phyloP scores from a whole-genome alignment of 371 early-diverging fungal genomes.

The Gilbertella persicaria region DNA sequence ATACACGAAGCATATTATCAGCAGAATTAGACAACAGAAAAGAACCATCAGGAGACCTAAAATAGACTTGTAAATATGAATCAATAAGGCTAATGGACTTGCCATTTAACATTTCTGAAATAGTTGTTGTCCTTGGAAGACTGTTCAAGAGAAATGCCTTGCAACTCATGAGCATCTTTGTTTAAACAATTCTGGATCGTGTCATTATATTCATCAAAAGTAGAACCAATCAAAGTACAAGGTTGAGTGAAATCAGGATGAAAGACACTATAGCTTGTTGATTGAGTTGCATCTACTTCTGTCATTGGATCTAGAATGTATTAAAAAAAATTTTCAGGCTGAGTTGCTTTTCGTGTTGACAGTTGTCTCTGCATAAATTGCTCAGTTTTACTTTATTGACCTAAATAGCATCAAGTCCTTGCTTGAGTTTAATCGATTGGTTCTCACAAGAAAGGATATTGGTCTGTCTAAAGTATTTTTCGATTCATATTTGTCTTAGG shows the following conservation, averaged over 20 bases:
- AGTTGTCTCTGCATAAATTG: no score
- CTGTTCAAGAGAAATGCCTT: slow-evolving; percentile 6
- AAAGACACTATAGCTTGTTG: slow-evolving; percentile 17
- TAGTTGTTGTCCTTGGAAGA: slow-evolving; percentile 30
- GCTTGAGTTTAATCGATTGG: no score
- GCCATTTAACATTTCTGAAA: slow-evolving; percentile 46
- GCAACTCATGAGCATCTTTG: slow-evolving; percentile 16
- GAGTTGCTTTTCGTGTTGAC: no score
- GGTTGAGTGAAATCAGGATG: slow-evolving; percentile 17
- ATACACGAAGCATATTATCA: slow-evolving; percentile 61
- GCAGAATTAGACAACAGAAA: slow-evolving; percentile 63
- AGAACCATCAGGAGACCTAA: slow-evolving; percentile 72
- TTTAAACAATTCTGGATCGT: slow-evolving; percentile 19
- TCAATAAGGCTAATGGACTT: background rate
- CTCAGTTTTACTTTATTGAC: no score
- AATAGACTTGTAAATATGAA: background rate
- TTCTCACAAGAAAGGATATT: no score
- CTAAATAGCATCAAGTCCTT: no score
- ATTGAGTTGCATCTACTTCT: no score
- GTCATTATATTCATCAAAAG: slow-evolving; percentile 28
- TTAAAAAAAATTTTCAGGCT: no score
- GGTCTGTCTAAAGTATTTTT: no score
- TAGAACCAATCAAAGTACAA: slow-evolving; percentile 23
- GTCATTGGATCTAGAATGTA: no score
- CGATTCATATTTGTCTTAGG: no score